Evolutionary conservation across 371 early-diverging fungal species (phyloP).

Genomic region (Mucor mucedo): DNA sequence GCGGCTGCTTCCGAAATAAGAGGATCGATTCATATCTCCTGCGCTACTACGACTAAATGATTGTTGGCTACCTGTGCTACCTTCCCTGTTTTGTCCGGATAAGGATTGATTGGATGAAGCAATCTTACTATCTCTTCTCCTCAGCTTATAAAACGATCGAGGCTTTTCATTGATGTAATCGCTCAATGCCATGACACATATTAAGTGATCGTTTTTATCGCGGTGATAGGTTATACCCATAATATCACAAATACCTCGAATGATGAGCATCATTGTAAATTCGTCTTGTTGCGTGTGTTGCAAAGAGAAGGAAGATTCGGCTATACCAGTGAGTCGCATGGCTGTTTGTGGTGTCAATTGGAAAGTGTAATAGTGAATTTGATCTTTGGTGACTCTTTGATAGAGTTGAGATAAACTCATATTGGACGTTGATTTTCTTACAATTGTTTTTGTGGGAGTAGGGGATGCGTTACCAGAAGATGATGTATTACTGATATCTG

Average conservation of each 20-base stretch:
- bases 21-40: slow-evolving; percentile 24
- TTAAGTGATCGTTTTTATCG: slow-evolving; percentile 35
- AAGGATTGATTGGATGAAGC: slow-evolving; percentile 20
- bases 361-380: slow-evolving; percentile 46
- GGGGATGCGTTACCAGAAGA: not conserved
- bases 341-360: slow-evolving; percentile 32
- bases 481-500: not conserved
- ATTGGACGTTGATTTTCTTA: slow-evolving; percentile 39
- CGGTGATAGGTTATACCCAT: slow-evolving; percentile 49
- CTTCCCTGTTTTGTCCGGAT: not conserved
- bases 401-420: slow-evolving; percentile 44
- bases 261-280: slow-evolving; percentile 40
- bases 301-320: slow-evolving; percentile 26
- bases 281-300: slow-evolving; percentile 39
- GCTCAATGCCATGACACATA: slow-evolving; percentile 46
- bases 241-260: slow-evolving; percentile 45
- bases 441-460: not conserved
- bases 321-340: slow-evolving; percentile 15
- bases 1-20: slow-evolving; percentile 17
- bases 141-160: slow-evolving; percentile 24
- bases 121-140: slow-evolving; percentile 28
- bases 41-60: slow-evolving; percentile 24
- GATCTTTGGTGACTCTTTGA: slow-evolving; percentile 45
- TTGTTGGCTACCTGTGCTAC: slow-evolving; percentile 19
- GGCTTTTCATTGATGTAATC: slow-evolving; percentile 34